Evolutionary conservation across 2,329 filamentous ascomycete species (phyloP).

Genomic region (Dothidotthia symphoricarpi): DNA sequence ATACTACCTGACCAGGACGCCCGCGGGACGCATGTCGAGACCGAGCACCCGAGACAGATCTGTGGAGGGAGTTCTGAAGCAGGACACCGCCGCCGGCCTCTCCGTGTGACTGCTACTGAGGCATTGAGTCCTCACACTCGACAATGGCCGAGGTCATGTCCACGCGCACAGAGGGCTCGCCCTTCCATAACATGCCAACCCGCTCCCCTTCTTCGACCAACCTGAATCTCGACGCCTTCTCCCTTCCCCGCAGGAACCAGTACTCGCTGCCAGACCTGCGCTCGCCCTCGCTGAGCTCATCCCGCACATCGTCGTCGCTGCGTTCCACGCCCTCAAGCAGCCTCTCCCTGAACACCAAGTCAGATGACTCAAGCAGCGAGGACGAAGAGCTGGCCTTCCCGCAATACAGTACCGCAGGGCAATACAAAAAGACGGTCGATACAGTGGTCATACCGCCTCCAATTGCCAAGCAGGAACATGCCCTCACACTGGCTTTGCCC

Average conservation of each 20-base stretch:
- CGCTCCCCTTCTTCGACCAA: conserved; percentile 47
- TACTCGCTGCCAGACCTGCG: conserved; percentile 40
- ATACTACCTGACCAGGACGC: conserved; percentile 9
- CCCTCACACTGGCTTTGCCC: conserved; percentile 43
- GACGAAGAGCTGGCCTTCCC: conserved; percentile 49
- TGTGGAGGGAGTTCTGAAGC: conserved; percentile 30
- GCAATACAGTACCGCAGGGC: conserved; percentile 36
- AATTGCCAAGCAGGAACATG: neutral
- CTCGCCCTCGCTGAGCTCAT: conserved; percentile 37
- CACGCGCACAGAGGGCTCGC: conserved; percentile 20
- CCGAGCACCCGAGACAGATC: conserved; percentile 12
- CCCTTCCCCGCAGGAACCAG: conserved; percentile 34
- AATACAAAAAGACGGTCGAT: conserved; percentile 14
- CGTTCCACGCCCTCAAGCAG: conserved; percentile 64
- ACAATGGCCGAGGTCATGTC: conserved; percentile 44
- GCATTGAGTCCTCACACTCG: conserved; percentile 19
- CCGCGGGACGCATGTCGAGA: conserved; percentile 37
- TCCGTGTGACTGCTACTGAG: conserved; percentile 18
- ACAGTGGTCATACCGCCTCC: neutral
- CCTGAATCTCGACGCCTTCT: conserved; percentile 43
- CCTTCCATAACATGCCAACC: conserved; percentile 38
- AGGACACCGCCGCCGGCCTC: conserved; percentile 15
- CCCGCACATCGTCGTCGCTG: conserved; percentile 52
- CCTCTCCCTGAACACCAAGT: conserved; percentile 60
- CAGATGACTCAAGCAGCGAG: conserved; percentile 46